A percentile compares a stretch with the other conserved stretches of the same genome.
Conservation (phyloP, 768 basidiomycete species). For the Lactifluus subvellereus region DNA sequence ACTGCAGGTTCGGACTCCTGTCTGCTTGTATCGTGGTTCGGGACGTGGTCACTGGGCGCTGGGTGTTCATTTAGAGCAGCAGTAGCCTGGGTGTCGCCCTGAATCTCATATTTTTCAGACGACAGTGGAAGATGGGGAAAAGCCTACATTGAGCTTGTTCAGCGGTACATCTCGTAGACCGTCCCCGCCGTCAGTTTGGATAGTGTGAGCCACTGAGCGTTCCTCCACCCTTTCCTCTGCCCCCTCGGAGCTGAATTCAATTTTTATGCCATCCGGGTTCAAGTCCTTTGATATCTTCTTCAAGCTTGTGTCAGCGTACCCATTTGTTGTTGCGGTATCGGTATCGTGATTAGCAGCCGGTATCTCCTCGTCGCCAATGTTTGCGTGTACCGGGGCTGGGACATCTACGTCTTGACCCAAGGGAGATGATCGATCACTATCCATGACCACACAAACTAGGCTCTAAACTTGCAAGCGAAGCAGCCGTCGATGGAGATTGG, state of each 20-base stretch:
- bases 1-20: neutral
- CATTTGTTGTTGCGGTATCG: neutral
- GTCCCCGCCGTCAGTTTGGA: neutral
- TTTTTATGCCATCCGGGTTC: neutral
- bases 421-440: neutral
- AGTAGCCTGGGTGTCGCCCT: slow-evolving; percentile 3
- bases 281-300: neutral
- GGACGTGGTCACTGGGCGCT: neutral
- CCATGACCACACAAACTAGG: neutral
- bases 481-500: neutral
- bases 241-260: slow-evolving; percentile 4
- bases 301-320: neutral
- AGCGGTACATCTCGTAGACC: neutral
- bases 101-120: neutral
- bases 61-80: slow-evolving; percentile 8
- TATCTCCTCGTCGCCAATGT: neutral
- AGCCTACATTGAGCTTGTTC: slow-evolving; percentile 6
- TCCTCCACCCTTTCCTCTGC: neutral
- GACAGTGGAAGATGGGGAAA: neutral
- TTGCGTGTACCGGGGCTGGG: neutral
- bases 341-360: neutral
- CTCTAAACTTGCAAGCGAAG: neutral
- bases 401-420: neutral
- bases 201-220: neutral
- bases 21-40: neutral